Conservation (phyloP, 345 rosid genomes). For the Lumnitzera racemosa region DNA sequence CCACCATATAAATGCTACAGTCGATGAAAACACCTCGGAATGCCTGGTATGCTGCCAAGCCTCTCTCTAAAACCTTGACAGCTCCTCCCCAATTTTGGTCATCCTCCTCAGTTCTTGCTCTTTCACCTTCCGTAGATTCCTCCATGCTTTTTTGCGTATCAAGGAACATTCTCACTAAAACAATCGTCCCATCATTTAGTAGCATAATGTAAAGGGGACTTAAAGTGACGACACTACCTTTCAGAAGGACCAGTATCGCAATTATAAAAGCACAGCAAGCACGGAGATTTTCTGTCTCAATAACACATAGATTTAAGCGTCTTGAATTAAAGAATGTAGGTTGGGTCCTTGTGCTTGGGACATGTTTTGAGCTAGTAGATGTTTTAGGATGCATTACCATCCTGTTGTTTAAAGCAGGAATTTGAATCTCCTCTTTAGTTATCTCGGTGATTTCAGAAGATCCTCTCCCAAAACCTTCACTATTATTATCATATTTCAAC, state of each 20-base stretch:
- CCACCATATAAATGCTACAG: slow-evolving; percentile 61
- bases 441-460: too few relatives aligned
- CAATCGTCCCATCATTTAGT: slow-evolving; percentile 44
- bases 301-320: slow-evolving; percentile 41
- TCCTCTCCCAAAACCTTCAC: too few relatives aligned
- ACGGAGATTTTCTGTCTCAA: slow-evolving; percentile 44
- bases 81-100: slow-evolving; percentile 45
- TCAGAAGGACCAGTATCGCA: slow-evolving; percentile 46
- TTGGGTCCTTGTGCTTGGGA: neutral
- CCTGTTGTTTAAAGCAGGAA: neutral
- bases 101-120: slow-evolving; percentile 15
- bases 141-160: slow-evolving; percentile 21
- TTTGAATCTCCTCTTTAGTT: neutral
- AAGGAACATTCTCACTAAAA: slow-evolving; percentile 28
- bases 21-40: slow-evolving; percentile 63
- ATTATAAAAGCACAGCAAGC: slow-evolving; percentile 48
- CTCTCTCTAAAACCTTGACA: slow-evolving; percentile 62
- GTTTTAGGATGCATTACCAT: neutral
- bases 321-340: slow-evolving; percentile 40
- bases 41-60: slow-evolving; percentile 51
- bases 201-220: slow-evolving; percentile 64
- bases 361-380: neutral
- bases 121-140: slow-evolving; percentile 29
- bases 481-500: too few relatives aligned
- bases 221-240: slow-evolving; percentile 29